phyloP scores from a whole-genome alignment of 2,329 filamentous ascomycete species.

The Alternaria solani region DNA sequence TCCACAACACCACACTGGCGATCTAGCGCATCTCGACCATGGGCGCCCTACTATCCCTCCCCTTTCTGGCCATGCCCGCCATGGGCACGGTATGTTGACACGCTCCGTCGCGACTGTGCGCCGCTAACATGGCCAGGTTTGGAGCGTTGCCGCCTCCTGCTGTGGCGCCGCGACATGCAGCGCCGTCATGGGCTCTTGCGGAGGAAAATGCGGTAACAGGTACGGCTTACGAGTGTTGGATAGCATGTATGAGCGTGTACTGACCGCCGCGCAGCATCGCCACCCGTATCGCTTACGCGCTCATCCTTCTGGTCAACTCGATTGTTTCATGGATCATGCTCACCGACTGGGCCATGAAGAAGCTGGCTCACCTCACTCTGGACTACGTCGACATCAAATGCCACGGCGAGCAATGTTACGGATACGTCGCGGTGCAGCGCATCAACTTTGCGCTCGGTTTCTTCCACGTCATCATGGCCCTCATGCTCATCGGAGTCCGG shows the following conservation, averaged over 20 bases:
- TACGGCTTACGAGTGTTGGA: conserved; percentile 46
- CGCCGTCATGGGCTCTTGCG: conserved; percentile 92
- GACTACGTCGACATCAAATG: conserved; percentile 97
- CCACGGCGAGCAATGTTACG: conserved; percentile 86
- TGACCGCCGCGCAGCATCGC: conserved; percentile 71
- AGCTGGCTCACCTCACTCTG: conserved; percentile 87
- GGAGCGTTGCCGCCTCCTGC: conserved; percentile 85
- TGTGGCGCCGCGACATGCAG: conserved; percentile 97
- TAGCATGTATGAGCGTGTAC: neutral
- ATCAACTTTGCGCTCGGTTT: conserved; percentile 97
- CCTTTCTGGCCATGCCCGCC: conserved; percentile 87
- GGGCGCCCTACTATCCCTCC: conserved; percentile 90
- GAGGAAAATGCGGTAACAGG: conserved; percentile 92
- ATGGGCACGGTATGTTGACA: conserved; percentile 75
- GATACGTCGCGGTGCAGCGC: conserved; percentile 94
- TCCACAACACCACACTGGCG: conserved; percentile 18
- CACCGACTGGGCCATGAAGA: conserved; percentile 97
- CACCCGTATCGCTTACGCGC: conserved; percentile 93
- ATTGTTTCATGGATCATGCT: conserved; percentile 99
- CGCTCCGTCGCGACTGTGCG: conserved; percentile 11
- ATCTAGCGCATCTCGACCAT: conserved; percentile 60
- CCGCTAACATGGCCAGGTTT: conserved; percentile 62
- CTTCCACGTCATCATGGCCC: conserved; percentile 87
- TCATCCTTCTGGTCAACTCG: conserved; percentile 94
- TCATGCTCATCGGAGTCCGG: conserved; percentile 84